Evolutionary conservation across 2,329 filamentous ascomycete genomes (phyloP), one percentile per base, ranked within the genome.

Genomic region (Talaromyces sp.): DNA sequence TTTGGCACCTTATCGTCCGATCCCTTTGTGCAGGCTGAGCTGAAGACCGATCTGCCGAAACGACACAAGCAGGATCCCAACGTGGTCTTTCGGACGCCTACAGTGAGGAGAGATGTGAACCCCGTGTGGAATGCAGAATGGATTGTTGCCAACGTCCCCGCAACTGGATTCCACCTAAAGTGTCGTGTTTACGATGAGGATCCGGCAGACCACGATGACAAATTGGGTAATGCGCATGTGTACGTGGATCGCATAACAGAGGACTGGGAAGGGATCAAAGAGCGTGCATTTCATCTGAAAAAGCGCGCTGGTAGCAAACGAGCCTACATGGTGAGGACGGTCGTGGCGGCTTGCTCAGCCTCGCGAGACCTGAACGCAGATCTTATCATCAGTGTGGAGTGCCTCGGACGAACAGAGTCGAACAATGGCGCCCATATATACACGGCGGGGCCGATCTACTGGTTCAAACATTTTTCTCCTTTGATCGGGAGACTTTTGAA

Each of bases 141-240:
- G 93, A 83, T 92, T 23, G 88, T 98, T 25, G 91, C 91, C 65
- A 96, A 96, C 68, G 84, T 97, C 1, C 93, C 93, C 0, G 80
- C 87, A 0, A 86, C 84, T 0, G 93, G 93, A 3, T 96, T 96
- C 77, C 84, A 83, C 62, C 82, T 98, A 68, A 96, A 96, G 73
- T 92, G 91, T 65, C 85, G 91, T 60, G 77, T 98, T 18, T 96
- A 93, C 76, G 93, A 98, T 71, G 93, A 98, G 74, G 93, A 98
- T 76, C 86, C 88, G 37, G 86, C 88, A 1, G 91, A 97, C 73
- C 86, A 89, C 67, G 90, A 98, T 72, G 93, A 98, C 76, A 84
- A 91, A 28, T 82, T 98, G 21, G 93, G 93, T 11, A 96, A 95
- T 71, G 91, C 91, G 3, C 92, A 92, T 54, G 80, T 96, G 60